Evolutionary conservation across 768 basidiomycete genomes (phyloP), one percentile per base, ranked within the genome.

Genomic region (Naganishia vishniacii): DNA sequence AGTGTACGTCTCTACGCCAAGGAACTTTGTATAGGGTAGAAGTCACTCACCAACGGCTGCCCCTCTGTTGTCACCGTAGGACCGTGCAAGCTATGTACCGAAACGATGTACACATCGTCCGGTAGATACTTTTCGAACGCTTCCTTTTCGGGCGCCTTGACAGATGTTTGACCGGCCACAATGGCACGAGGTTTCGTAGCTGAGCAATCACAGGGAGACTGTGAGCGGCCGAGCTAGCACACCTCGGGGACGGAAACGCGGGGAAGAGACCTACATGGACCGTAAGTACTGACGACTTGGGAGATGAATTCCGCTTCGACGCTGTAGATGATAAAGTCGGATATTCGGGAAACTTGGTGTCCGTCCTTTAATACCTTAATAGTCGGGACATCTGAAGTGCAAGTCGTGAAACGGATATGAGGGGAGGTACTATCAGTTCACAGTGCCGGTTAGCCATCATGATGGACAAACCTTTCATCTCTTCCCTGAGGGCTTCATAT

Each of bases 151-250:
- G 95, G 95, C 0, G 91, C 89, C 75, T 99, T 99, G 46, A 97
- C 93, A 0, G 90, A 93, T 0, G 94, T 99, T 76, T 99, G 94
- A 0, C 94, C 95, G 0, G 91, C 85, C 28, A 99, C 93, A 46
- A 94, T 84, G 1, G 95, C 91, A 18, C 89, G 83, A 25, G 92
- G 77, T 78, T 95, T 98, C 0, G 94, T 97, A 13, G 92, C 93
- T 91, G 67, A 0, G 1, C 34, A 15, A 15, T 37, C 45, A n/a
- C n/a, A n/a, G n/a, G n/a, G n/a, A n/a, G n/a, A n/a, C n/a, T n/a
- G n/a, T n/a, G n/a, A n/a, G n/a, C n/a, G n/a, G n/a, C n/a, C n/a
- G n/a, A n/a, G n/a, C n/a, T n/a, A n/a, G n/a, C n/a, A n/a, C n/a
- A n/a, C n/a, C 46, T 26, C 29, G 34, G 23, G 23, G 48, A 37